A percentile compares a stretch with the other conserved stretches of the same genome.
phyloP scores from a whole-genome alignment of 139 green algal genomes.

The Marvania coccoides region DNA sequence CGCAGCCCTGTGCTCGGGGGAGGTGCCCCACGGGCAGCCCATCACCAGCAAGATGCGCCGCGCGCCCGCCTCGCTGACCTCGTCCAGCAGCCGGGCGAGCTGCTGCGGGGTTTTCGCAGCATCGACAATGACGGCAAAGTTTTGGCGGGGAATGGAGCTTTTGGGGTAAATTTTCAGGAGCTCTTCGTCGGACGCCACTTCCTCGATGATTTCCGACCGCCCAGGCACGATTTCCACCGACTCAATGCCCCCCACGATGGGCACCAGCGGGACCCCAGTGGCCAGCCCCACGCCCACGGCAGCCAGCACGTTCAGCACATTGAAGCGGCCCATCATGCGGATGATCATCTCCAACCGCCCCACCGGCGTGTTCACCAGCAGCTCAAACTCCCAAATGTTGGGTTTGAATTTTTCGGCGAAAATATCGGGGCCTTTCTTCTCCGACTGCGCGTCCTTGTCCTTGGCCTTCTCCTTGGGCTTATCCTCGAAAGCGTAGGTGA shows the following conservation, averaged over 20 bases:
- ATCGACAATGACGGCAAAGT: conserved; percentile 90
- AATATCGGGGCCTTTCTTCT: conserved; percentile 59
- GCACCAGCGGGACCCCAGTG: conserved; percentile 52
- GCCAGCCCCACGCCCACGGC: conserved; percentile 79
- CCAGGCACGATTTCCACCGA: conserved; percentile 55
- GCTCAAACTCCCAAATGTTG: conserved; percentile 71
- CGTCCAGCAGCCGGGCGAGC: conserved; percentile 55
- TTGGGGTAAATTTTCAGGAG: too few species aligned
- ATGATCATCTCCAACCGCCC: conserved; percentile 64
- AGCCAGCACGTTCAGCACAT: conserved; percentile 88
- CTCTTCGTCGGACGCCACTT: too few species aligned
- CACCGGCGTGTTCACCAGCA: conserved; percentile 41
- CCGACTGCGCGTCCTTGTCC: background rate
- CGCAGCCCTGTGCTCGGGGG: conserved; percentile 29
- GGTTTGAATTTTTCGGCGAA: conserved; percentile 44
- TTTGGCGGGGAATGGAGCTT: too few species aligned
- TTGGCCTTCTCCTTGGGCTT: background rate
- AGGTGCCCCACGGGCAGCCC: conserved; percentile 65
- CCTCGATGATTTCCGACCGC: conserved; percentile 75
- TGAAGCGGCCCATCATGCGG: conserved; percentile 68
- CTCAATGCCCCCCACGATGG: conserved; percentile 80
- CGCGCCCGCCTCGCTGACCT: conserved; percentile 40
- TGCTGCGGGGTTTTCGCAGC: conserved; percentile 74
- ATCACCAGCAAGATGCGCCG: conserved; percentile 80
- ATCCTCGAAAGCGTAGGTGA: conserved; percentile 66